Percentiles rank a stretch among this genome's conserved stretches.
These are phyloP conservation scores for Salix arbutifolia DNA, from an alignment of 345 rosid genomes.

Conservation along the genomic window DNA sequence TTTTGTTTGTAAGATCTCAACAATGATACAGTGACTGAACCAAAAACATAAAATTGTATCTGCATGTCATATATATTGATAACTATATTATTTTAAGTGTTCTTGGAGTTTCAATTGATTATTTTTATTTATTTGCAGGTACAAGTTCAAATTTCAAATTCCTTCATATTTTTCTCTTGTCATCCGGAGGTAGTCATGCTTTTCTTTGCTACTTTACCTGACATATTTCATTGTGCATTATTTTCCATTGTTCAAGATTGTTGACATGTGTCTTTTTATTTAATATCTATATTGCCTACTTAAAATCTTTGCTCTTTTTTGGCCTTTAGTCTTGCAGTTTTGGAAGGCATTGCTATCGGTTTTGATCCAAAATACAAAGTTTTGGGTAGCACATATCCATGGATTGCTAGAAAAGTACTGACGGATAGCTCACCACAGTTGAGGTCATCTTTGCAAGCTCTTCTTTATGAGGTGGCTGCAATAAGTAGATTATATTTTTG, in stretches of 20 bases:
- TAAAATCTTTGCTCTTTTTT: conserved; percentile 4
- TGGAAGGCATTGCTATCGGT: conserved; percentile 90
- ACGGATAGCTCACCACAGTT: conserved; percentile 85
- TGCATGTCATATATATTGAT: neutral
- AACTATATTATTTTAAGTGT: neutral
- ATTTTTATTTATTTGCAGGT: conserved; percentile 55
- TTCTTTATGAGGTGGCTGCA: conserved; percentile 69
- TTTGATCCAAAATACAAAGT: conserved; percentile 83
- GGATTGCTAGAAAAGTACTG: conserved; percentile 89
- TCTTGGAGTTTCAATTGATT: neutral
- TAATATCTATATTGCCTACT: neutral
- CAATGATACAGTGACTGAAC: neutral
- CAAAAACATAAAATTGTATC: neutral
- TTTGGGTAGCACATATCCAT: conserved; percentile 93
- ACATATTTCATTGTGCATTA: neutral
- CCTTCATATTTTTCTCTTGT: conserved; percentile 95
- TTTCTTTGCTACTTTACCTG: neutral
- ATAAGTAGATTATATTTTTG: neutral
- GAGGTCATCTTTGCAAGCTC: conserved; percentile 62
- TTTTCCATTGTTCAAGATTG: neutral
- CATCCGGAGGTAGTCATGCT: conserved; percentile 63
- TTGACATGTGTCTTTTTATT: neutral
- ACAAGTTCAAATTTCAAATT: conserved; percentile 84
- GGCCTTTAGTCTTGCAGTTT: conserved; percentile 72
- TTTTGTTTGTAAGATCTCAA: neutral